Evolutionary conservation across 176 grass and related monocot species (phyloP).

Genomic region (Eragrostis curvula): DNA sequence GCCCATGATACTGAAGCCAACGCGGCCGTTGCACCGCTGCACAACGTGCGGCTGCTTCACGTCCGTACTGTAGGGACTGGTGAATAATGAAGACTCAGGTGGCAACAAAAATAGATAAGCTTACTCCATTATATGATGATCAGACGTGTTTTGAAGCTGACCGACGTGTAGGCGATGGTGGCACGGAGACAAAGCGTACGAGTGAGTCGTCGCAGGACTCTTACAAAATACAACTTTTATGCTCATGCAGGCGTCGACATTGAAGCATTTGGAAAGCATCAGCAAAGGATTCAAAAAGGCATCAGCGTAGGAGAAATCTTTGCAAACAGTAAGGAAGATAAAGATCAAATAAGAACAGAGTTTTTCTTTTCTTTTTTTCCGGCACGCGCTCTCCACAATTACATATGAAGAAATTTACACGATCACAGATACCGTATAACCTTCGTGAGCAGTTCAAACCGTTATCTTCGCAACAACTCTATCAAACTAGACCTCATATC

Average conservation of each 20-base stretch:
- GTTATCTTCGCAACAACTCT: constrained; percentile 21
- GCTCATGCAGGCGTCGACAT: neutral
- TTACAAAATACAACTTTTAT: no score
- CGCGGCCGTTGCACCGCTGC: no score
- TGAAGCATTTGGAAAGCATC: neutral
- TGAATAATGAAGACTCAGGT: no score
- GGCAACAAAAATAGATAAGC: no score
- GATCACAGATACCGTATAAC: constrained; percentile 8
- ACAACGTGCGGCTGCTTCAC: no score
- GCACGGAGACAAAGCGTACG: no score
- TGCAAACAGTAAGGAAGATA: neutral
- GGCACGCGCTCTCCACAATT: neutral
- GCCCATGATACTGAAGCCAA: no score
- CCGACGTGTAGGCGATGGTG: no score
- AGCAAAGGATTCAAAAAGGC: neutral
- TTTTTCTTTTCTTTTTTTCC: neutral
- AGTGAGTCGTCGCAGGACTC: no score
- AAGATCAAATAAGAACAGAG: neutral
- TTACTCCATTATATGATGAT: no score
- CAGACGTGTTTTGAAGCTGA: no score
- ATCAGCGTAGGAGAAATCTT: neutral
- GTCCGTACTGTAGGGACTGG: no score
- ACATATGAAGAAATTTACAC: constrained; percentile 12
- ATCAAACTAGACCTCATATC: constrained; percentile 12
- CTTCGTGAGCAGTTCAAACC: neutral